These are phyloP conservation scores for Myriosclerotinia duriaeana DNA, from an alignment of 2,329 filamentous ascomycete genomes.

Conservation along the genomic window DNA sequence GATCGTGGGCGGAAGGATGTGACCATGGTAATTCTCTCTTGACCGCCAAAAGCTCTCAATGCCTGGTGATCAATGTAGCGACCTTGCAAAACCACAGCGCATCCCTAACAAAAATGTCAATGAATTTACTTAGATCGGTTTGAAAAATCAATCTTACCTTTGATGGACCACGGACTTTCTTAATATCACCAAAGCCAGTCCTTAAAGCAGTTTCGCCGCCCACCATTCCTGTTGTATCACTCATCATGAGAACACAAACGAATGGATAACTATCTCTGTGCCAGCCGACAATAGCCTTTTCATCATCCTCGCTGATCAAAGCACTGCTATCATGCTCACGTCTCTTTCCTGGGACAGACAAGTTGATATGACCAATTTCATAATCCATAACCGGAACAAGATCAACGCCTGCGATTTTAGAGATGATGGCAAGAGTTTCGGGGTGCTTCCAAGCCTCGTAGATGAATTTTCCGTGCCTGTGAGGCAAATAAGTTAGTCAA, in stretches of 20 bases:
- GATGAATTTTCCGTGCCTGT: conserved; percentile 62
- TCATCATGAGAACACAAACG: conserved; percentile 54
- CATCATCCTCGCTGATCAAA: conserved; percentile 38
- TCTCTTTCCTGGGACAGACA: conserved; percentile 45
- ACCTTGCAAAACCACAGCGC: conserved; percentile 48
- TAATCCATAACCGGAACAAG: conserved; percentile 56
- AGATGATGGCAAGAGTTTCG: conserved; percentile 53
- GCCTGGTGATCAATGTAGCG: conserved; percentile 49
- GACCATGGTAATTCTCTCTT: conserved; percentile 50
- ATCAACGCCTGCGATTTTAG: conserved; percentile 57
- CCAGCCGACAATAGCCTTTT: conserved; percentile 47
- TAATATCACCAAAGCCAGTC: conserved; percentile 50
- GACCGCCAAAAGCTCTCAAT: conserved; percentile 43
- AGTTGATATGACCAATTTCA: conserved; percentile 59
- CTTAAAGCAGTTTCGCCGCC: conserved; percentile 61
- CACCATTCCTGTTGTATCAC: conserved; percentile 49
- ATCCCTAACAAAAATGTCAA: conserved; percentile 39
- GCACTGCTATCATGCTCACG: conserved; percentile 31
- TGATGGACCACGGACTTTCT: conserved; percentile 46
- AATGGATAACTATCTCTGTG: conserved; percentile 53
- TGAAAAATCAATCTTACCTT: conserved; percentile 41
- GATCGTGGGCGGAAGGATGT: conserved; percentile 47
- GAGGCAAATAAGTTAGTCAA: conserved; percentile 24
- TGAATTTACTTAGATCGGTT: background rate
- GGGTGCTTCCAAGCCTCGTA: conserved; percentile 61